phyloP scores from a whole-genome alignment of 345 rosid genomes.

The Gossypium australe region DNA sequence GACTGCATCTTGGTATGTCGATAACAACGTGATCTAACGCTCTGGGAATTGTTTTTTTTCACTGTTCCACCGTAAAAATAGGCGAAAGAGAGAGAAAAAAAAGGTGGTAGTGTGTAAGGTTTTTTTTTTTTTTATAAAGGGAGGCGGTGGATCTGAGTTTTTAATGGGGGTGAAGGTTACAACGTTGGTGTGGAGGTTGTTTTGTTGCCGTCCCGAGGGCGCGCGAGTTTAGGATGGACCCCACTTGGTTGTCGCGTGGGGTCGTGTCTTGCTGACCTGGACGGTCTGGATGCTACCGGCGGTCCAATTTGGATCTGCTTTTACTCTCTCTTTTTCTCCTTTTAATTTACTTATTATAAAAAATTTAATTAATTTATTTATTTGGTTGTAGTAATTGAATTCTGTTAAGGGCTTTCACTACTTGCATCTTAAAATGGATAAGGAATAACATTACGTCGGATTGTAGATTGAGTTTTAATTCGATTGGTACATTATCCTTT shows the following conservation, averaged over 20 bases:
- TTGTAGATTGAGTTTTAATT: no score
- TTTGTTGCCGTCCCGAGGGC: conserved; percentile 19
- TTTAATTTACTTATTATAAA: not conserved
- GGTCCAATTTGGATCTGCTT: not conserved
- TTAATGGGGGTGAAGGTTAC: not conserved
- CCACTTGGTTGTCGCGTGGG: conserved; percentile 4
- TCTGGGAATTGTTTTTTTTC: conserved; percentile 3
- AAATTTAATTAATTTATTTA: not conserved
- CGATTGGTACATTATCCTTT: rapidly evolving
- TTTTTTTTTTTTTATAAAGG: conserved; percentile 20
- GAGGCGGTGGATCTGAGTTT: conserved; percentile 21
- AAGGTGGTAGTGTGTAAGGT: not conserved
- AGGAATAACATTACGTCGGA: no score
- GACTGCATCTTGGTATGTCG: conserved; percentile 35
- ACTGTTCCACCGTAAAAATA: conserved; percentile 3
- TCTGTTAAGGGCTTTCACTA: not conserved
- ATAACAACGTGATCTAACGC: conserved; percentile 14
- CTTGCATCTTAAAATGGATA: no score
- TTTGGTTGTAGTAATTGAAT: not conserved
- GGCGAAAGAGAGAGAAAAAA: not conserved
- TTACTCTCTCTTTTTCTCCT: not conserved
- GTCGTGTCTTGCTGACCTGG: not conserved
- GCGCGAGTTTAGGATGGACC: not conserved
- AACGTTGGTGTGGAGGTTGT: not conserved
- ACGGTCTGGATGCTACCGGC: conserved; percentile 7